Evolutionary conservation across 192 early-diverging fungal species (phyloP).

Genomic region (Coemansia reversa): DNA sequence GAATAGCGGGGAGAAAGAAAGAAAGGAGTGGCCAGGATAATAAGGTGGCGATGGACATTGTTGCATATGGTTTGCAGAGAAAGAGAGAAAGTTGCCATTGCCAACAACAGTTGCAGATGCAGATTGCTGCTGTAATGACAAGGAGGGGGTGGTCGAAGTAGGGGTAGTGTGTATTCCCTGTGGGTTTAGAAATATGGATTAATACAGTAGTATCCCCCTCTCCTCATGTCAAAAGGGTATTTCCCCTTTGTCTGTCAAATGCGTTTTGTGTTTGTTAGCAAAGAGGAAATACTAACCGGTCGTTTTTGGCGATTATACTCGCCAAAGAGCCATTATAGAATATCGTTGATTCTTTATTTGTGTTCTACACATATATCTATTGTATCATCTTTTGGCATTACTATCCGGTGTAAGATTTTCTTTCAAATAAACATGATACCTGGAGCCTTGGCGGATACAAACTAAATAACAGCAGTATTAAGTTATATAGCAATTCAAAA

Average conservation of each 20-base stretch:
- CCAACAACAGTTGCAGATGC: conserved; percentile 19
- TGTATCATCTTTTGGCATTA: conserved; percentile 21
- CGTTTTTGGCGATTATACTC: background rate
- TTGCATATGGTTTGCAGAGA: conserved; percentile 39
- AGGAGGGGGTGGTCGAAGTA: conserved; percentile 3
- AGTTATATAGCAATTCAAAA: conserved; percentile 3
- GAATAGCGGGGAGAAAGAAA: conserved; percentile 2
- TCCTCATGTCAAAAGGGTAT: conserved; percentile 1
- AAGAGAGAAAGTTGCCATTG: conserved; percentile 17
- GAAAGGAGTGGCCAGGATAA: conserved; percentile 26
- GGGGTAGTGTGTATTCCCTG: conserved; percentile 7
- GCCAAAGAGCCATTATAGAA: conserved; percentile 13
- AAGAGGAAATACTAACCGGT: conserved; percentile 1
- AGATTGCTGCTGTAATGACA: conserved; percentile 16
- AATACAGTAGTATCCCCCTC: background rate
- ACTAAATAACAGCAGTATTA: background rate
- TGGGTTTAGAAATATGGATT: background rate
- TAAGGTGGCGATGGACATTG: conserved; percentile 33
- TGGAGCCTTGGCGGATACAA: background rate
- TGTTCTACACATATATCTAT: conserved; percentile 27
- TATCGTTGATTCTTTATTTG: background rate
- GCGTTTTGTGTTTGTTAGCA: conserved; percentile 6
- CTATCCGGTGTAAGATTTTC: background rate
- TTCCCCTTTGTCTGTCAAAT: background rate
- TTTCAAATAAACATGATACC: background rate